Evolutionary conservation across 768 basidiomycete genomes (phyloP).

Genomic region (Termitomyces sp.): DNA sequence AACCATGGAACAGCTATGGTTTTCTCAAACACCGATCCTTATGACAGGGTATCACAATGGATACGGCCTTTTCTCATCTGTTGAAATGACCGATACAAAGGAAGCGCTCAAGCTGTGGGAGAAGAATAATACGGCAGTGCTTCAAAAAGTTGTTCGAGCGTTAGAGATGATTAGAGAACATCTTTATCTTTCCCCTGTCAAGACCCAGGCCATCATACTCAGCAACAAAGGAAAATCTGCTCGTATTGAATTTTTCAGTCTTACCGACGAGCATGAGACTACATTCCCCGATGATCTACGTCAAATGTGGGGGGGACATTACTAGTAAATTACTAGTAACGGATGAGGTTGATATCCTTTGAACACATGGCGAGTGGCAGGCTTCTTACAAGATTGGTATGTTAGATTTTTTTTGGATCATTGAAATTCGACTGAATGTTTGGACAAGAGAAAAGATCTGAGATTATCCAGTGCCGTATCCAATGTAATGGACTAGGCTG

Average conservation of each 20-base stretch:
- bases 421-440: background rate
- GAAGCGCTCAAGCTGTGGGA: constrained; percentile 11
- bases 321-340: background rate
- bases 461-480: background rate
- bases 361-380: background rate
- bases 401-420: background rate
- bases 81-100: constrained; percentile 4
- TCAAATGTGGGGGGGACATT: background rate
- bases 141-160: constrained; percentile 12
- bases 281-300: constrained; percentile 11
- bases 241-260: constrained; percentile 7
- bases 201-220: constrained; percentile 10
- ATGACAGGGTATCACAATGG: constrained; percentile 15
- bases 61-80: constrained; percentile 10
- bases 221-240: background rate
- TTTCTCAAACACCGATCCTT: constrained; percentile 16
- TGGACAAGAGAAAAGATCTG: background rate
- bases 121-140: constrained; percentile 3
- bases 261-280: constrained; percentile 6
- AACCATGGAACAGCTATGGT: constrained; percentile 15
- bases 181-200: constrained; percentile 6
- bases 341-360: background rate
- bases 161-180: constrained; percentile 14
- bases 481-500: background rate
- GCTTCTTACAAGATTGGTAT: background rate